These are phyloP conservation scores for Wickerhamomyces tratensis DNA, from an alignment of 805 yeast genomes.

Conservation along the genomic window DNA sequence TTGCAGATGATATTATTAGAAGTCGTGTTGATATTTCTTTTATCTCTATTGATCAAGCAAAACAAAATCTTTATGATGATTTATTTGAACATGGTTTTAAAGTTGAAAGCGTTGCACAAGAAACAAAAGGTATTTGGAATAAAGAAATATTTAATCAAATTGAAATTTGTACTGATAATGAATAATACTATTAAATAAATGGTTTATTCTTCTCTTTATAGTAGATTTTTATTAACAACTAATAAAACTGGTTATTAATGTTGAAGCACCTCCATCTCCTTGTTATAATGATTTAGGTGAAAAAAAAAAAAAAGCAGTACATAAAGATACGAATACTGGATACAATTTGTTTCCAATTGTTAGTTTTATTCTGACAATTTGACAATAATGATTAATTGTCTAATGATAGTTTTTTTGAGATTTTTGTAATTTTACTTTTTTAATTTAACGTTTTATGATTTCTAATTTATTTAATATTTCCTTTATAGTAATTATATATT, in stretches of 20 bases:
- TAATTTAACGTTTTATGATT: no score
- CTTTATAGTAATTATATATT: no score
- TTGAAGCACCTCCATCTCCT: constrained; percentile 13
- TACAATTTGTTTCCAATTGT: no score
- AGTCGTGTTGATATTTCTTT: constrained; percentile 22
- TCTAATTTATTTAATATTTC: no score
- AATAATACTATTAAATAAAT: constrained; percentile 2
- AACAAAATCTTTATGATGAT: constrained; percentile 16
- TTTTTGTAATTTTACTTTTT: no score
- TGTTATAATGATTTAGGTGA: constrained; percentile 20
- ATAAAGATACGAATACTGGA: no score
- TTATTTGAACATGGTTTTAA: constrained; percentile 6
- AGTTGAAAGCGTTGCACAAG: neutral
- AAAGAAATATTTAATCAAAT: constrained; percentile 2
- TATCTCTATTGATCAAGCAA: constrained; percentile 20
- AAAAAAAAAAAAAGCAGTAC: no score
- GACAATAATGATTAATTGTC: no score
- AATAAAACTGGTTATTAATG: constrained; percentile 7
- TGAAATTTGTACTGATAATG: constrained; percentile 1
- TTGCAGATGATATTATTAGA: constrained; percentile 9
- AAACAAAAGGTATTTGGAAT: constrained; percentile 1
- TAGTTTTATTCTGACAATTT: no score
- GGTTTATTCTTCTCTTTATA: constrained; percentile 3
- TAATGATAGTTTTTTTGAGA: no score
- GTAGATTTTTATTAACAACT: constrained; percentile 3